Percentiles rank a stretch among this genome's conserved stretches.
These are phyloP conservation scores for Maudiozyma bulderi DNA, from an alignment of 805 yeast species.

Conservation along the genomic window DNA sequence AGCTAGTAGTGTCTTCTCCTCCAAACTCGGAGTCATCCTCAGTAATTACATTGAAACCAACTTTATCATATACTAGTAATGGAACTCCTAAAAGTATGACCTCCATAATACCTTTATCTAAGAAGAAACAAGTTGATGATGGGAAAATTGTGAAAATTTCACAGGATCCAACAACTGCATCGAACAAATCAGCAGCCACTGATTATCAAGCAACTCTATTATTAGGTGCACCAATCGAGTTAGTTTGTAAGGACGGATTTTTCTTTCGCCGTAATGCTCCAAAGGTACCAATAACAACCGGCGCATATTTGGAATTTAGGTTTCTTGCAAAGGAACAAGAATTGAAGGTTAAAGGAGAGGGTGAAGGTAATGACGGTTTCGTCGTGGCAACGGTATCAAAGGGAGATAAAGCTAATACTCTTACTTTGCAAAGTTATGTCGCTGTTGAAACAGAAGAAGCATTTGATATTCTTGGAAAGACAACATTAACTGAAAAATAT, in stretches of 20 bases:
- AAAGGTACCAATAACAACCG: slow-evolving; percentile 24
- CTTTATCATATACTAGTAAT: background rate
- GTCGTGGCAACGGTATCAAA: slow-evolving; percentile 10
- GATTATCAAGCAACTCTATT: slow-evolving; percentile 12
- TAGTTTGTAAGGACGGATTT: slow-evolving; percentile 25
- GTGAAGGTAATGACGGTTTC: background rate
- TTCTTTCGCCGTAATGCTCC: slow-evolving; percentile 23
- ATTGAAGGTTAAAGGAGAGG: slow-evolving; percentile 9
- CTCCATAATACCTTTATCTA: background rate
- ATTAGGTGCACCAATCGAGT: slow-evolving; percentile 24
- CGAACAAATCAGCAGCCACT: background rate
- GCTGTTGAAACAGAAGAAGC: slow-evolving; percentile 24
- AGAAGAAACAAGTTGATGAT: background rate
- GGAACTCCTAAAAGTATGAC: background rate
- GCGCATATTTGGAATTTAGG: slow-evolving; percentile 24
- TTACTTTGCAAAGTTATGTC: slow-evolving; percentile 21
- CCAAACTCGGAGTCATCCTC: background rate
- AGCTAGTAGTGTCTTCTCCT: background rate
- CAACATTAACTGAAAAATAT: slow-evolving; percentile 26
- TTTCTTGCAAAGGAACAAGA: slow-evolving; percentile 26
- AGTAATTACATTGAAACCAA: background rate
- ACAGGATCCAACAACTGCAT: background rate
- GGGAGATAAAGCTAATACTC: slow-evolving; percentile 24
- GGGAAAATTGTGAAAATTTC: background rate
- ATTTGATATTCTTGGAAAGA: slow-evolving; percentile 18